These are phyloP conservation scores for Exophiala sideris DNA, from an alignment of 2,329 filamentous ascomycete species.

Conservation along the genomic window DNA sequence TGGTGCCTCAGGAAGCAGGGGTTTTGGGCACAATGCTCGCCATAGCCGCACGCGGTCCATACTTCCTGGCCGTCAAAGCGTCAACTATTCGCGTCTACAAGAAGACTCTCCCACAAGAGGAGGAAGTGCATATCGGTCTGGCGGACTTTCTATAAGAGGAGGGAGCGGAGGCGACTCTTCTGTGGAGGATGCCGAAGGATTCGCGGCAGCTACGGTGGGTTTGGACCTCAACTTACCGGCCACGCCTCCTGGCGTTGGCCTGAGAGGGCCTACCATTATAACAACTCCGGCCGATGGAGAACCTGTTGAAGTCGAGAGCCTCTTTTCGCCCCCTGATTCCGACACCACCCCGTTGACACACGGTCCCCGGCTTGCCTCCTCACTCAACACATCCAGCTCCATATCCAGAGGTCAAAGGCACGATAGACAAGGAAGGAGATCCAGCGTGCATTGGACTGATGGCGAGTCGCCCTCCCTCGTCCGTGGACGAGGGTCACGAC, in stretches of 20 bases:
- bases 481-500: conserved; percentile 42
- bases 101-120: conserved; percentile 27
- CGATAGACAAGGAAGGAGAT: conserved; percentile 49
- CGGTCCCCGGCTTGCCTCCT: conserved; percentile 52
- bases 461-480: conserved; percentile 24
- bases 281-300: conserved; percentile 28
- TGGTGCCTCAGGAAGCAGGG: conserved; percentile 31
- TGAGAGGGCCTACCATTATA: conserved; percentile 29
- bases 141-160: conserved; percentile 9
- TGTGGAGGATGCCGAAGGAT: conserved; percentile 38
- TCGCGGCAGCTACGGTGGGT: conserved; percentile 44
- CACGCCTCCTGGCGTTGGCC: conserved; percentile 23
- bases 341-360: conserved; percentile 61
- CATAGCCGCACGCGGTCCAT: conserved; percentile 45
- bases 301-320: conserved; percentile 31
- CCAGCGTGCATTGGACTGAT: conserved; percentile 53
- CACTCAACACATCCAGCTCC: conserved; percentile 47
- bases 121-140: conserved; percentile 1
- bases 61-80: conserved; percentile 41
- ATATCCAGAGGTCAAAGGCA: conserved; percentile 43
- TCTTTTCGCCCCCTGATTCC: conserved; percentile 46
- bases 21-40: conserved; percentile 21
- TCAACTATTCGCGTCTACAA: conserved; percentile 25
- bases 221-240: conserved; percentile 38
- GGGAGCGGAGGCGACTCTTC: conserved; percentile 39